Evolutionary conservation across 768 basidiomycete genomes (phyloP), one percentile per base, ranked within the genome.

Genomic region (Leccinum variicolor): DNA sequence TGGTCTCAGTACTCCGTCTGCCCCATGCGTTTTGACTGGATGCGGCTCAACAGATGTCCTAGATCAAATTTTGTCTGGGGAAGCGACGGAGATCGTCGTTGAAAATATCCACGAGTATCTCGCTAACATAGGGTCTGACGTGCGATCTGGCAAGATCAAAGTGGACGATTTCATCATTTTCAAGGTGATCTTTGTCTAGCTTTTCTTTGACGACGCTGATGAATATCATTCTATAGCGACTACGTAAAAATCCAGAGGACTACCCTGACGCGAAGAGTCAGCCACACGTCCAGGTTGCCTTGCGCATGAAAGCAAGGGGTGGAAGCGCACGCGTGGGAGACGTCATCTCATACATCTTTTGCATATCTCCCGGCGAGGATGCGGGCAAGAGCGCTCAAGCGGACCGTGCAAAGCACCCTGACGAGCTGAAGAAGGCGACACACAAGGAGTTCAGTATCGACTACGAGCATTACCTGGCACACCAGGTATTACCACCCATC

Each of bases 341-440:
- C 69, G 96, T 99, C 56, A 92, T 99, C 57, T 87, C 95, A 0
- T 99, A 99, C 71, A 81, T 98, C 39, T 98, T 99, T 71, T 98
- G 96, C 68, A 65, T 90, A 2, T 79, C 82, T 4, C 87, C 89
- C 48, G 89, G 88, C 39, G 85, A 85, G 39, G 86, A 90, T 57
- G 73, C 79, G 1, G 75, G 88, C 4, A 93, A 87, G 71, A 80
- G 81, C 0, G 84, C 83, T 11, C 92, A 95, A 66, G 94, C 97
- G 3, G 94, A 97, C 55, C 80, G 85, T 49, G 97, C 97, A 9
- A 89, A 84, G 66, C 94, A 98, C 71, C 96, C 96, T 3, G 96
- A 99, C 60, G 97, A 99, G 64, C 72, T 96, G 52, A 81, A 91
- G 53, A 83, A 83, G 64, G 84, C 82, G 4, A 85, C 79, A 0